These are phyloP conservation scores for Leccinum solheimii DNA, from an alignment of 1,284 basidiomycete genomes.

Conservation along the genomic window DNA sequence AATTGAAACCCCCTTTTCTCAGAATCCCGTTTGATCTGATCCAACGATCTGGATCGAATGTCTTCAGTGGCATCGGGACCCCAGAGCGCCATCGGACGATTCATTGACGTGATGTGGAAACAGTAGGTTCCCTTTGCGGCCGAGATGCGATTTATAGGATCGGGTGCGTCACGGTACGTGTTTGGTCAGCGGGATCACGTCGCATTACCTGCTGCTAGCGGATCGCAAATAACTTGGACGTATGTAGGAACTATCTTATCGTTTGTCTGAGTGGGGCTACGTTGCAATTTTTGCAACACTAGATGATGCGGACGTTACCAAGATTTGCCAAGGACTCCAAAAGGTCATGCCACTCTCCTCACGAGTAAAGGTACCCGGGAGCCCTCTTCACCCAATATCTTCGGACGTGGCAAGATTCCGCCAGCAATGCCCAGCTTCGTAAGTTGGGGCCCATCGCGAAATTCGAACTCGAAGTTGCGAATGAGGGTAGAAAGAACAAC, in stretches of 20 bases:
- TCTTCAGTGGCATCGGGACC: too few relatives aligned
- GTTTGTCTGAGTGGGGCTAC: background rate
- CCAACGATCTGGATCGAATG: too few relatives aligned
- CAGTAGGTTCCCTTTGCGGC: too few relatives aligned
- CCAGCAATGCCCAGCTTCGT: constrained; percentile 39
- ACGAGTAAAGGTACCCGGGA: constrained; percentile 44
- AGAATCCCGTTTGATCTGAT: too few relatives aligned
- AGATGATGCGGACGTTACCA: background rate
- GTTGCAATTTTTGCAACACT: background rate
- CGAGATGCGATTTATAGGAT: too few relatives aligned
- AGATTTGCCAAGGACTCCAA: background rate
- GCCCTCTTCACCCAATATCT: constrained; percentile 43
- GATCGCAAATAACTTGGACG: too few relatives aligned
- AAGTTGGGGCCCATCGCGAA: constrained; percentile 38
- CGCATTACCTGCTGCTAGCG: too few relatives aligned
- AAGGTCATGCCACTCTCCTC: constrained; percentile 5
- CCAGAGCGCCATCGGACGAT: too few relatives aligned
- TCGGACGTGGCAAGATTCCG: constrained; percentile 44
- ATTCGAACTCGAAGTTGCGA: constrained; percentile 45
- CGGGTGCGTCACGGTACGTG: too few relatives aligned
- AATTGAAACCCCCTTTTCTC: too few relatives aligned
- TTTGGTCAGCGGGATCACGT: too few relatives aligned
- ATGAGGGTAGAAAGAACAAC: constrained; percentile 47
- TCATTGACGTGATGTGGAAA: too few relatives aligned
- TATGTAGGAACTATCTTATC: background rate